Evolutionary conservation across 1,139 yeast genomes (phyloP).

Genomic region (Taphrina sp.): DNA sequence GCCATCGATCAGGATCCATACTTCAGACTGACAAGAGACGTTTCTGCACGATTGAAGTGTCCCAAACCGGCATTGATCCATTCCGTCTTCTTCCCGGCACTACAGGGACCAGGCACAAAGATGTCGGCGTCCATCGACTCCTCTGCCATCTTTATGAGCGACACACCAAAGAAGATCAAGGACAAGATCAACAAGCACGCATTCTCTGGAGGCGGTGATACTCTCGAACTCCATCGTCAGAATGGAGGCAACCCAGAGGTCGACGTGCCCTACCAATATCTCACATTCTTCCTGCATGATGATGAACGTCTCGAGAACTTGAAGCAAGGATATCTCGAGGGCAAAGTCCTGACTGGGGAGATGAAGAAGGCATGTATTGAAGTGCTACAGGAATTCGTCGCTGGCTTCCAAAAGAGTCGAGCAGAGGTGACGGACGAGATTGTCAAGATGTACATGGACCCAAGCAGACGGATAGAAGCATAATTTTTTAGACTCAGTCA

Average conservation of each 20-base stretch:
- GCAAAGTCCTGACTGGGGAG: constrained; percentile 87
- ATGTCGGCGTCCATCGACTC: constrained; percentile 92
- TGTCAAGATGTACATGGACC: constrained; percentile 74
- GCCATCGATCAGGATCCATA: constrained; percentile 97
- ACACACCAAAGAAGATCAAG: constrained; percentile 84
- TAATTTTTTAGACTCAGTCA: no score
- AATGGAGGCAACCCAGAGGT: constrained; percentile 93
- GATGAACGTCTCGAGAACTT: constrained; percentile 70
- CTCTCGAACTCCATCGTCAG: constrained; percentile 84
- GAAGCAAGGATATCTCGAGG: constrained; percentile 67
- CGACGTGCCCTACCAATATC: constrained; percentile 91
- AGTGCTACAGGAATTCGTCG: constrained; percentile 73
- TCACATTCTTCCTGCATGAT: constrained; percentile 83
- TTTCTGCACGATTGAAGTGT: constrained; percentile 86
- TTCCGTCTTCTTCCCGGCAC: constrained; percentile 95
- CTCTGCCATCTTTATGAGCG: constrained; percentile 90
- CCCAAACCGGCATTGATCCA: constrained; percentile 90
- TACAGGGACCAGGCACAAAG: constrained; percentile 94
- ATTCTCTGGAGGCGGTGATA: constrained; percentile 88
- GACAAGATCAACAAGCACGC: constrained; percentile 96
- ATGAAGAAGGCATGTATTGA: constrained; percentile 85
- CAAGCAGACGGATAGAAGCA: constrained; percentile 63
- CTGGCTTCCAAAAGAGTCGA: constrained; percentile 77
- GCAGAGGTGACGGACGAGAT: constrained; percentile 62
- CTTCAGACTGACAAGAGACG: constrained; percentile 96